phyloP scores from a whole-genome alignment of 495 filamentous ascomycete species.

The Bryoglossum gracile region DNA sequence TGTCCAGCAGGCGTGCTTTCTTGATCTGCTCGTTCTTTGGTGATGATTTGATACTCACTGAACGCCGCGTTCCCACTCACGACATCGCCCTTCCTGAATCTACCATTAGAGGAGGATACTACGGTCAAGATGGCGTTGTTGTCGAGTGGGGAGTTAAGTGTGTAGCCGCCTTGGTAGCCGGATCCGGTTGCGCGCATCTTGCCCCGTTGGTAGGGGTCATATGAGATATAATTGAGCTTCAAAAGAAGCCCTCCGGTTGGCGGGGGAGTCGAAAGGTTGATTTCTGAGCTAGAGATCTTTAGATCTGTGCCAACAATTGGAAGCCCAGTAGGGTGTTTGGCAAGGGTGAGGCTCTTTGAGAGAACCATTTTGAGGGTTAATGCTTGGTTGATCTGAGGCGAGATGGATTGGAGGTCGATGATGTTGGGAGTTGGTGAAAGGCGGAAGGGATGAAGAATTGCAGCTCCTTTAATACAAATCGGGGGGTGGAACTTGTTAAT shows the following conservation, averaged over 20 bases:
- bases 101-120: conserved; percentile 50
- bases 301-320: conserved; percentile 70
- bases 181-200: conserved; percentile 41
- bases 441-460: neutral
- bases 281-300: conserved; percentile 49
- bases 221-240: conserved; percentile 68
- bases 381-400: neutral
- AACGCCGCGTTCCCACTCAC: conserved; percentile 50
- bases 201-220: conserved; percentile 84
- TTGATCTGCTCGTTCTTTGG: conserved; percentile 23
- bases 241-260: conserved; percentile 62
- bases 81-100: conserved; percentile 59
- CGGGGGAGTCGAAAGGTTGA: conserved; percentile 55
- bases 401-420: neutral
- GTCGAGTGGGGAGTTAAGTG: conserved; percentile 46
- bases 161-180: conserved; percentile 54
- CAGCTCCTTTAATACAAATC: neutral
- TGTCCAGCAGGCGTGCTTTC: conserved; percentile 21
- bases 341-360: conserved; percentile 80
- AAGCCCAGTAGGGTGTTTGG: conserved; percentile 55
- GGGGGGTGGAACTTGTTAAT: no score
- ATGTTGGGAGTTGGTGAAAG: no score
- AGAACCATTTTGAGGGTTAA: conserved; percentile 10
- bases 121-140: conserved; percentile 53
- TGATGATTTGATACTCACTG: conserved; percentile 50